Percentiles rank a stretch among this genome's conserved stretches.
Conservation (phyloP, 1,139 yeast species). For the Taphrina betulina region DNA sequence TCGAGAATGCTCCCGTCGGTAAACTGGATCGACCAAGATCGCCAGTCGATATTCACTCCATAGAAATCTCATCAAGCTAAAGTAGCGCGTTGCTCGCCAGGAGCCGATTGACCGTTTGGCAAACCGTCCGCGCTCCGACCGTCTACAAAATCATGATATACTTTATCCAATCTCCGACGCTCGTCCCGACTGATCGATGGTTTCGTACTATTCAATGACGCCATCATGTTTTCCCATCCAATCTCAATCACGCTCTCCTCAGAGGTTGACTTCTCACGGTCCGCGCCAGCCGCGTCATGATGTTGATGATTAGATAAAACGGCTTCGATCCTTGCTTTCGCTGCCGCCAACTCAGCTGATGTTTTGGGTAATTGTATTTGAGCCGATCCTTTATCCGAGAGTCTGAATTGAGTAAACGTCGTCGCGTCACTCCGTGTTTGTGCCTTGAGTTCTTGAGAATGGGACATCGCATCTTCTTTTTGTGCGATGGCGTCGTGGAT, state of each 20-base stretch:
- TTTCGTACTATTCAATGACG: slow-evolving; percentile 71
- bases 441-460: background rate
- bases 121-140: slow-evolving; percentile 76
- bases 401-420: slow-evolving; percentile 16
- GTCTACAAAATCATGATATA: slow-evolving; percentile 71
- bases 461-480: slow-evolving; percentile 8
- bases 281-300: background rate
- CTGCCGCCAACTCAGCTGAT: slow-evolving; percentile 20
- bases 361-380: background rate
- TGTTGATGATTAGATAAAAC: slow-evolving; percentile 24
- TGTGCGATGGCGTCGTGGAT: slow-evolving; percentile 71
- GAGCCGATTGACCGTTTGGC: slow-evolving; percentile 62
- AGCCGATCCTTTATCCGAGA: background rate
- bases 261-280: background rate
- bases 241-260: slow-evolving; percentile 46
- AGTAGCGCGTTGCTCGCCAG: slow-evolving; percentile 20
- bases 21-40: slow-evolving; percentile 44
- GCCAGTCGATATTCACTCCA: slow-evolving; percentile 42
- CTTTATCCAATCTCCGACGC: slow-evolving; percentile 57
- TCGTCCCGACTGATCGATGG: slow-evolving; percentile 82
- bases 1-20: slow-evolving; percentile 42
- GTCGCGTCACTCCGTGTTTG: background rate
- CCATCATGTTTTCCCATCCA: slow-evolving; percentile 56
- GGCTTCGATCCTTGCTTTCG: slow-evolving; percentile 28
- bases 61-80: slow-evolving; percentile 9